These are phyloP conservation scores for Elsinoe necatrix DNA, from an alignment of 2,329 filamentous ascomycete genomes.

Conservation along the genomic window DNA sequence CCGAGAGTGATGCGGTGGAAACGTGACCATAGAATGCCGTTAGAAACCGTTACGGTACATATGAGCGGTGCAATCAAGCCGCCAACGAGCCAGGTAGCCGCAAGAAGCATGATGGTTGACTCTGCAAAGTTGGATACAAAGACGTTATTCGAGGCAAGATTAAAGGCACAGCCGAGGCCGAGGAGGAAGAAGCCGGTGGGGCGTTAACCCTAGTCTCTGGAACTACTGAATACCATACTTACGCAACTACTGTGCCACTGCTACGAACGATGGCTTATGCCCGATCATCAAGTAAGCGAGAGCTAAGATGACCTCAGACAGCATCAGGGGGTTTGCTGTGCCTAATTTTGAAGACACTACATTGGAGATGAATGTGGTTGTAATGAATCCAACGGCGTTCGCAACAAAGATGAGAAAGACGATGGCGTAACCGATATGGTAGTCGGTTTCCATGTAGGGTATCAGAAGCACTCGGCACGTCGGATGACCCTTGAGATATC, in stretches of 20 bases:
- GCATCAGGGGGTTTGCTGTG: constrained; percentile 53
- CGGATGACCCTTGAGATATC: not conserved
- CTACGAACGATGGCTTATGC: constrained; percentile 60
- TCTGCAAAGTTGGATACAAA: constrained; percentile 48
- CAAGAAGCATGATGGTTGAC: constrained; percentile 47
- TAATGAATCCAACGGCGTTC: constrained; percentile 68
- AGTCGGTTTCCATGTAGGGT: constrained; percentile 70
- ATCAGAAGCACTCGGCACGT: constrained; percentile 43
- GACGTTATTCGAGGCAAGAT: constrained; percentile 48
- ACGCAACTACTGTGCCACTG: constrained; percentile 51
- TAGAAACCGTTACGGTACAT: constrained; percentile 62
- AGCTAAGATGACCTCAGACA: constrained; percentile 50
- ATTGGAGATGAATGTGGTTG: constrained; percentile 62
- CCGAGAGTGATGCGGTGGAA: constrained; percentile 64
- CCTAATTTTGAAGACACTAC: constrained; percentile 54
- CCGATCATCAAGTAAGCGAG: constrained; percentile 58
- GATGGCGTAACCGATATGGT: constrained; percentile 65
- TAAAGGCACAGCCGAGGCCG: constrained; percentile 44
- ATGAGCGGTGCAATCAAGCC: constrained; percentile 58
- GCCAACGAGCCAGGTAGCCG: constrained; percentile 54
- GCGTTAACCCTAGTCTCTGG: constrained; percentile 18
- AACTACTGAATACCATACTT: constrained; percentile 16
- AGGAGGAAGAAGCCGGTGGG: constrained; percentile 57
- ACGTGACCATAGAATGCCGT: constrained; percentile 54
- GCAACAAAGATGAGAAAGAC: constrained; percentile 77